A percentile compares a stretch with the other conserved stretches of the same genome.
Conservation (phyloP, 805 yeast genomes). For the Clavispora vitiphila region DNA sequence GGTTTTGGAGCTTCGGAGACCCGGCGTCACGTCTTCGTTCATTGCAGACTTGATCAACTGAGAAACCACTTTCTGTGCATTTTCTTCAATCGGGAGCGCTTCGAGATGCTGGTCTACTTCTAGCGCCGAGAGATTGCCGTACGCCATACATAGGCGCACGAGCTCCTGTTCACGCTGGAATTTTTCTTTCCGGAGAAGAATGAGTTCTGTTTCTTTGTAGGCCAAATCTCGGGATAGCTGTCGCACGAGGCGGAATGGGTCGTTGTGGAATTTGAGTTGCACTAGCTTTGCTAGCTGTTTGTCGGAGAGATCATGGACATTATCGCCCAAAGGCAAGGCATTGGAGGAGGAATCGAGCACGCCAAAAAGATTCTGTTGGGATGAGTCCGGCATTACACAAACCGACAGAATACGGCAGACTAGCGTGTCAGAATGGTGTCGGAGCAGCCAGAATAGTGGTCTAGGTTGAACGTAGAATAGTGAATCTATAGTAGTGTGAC, state of each 20-base stretch:
- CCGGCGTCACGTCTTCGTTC: background rate
- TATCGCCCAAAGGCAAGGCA: constrained; percentile 10
- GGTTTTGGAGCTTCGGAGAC: background rate
- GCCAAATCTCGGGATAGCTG: constrained; percentile 48
- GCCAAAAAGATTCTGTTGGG: background rate
- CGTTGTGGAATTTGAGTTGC: constrained; percentile 20
- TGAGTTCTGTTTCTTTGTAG: constrained; percentile 42
- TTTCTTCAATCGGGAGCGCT: constrained; percentile 9
- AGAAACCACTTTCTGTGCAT: constrained; percentile 18
- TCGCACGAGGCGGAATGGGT: constrained; percentile 31
- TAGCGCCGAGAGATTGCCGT: constrained; percentile 29
- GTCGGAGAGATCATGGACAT: constrained; percentile 18
- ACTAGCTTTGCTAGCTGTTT: constrained; percentile 19
- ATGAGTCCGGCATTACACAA: background rate
- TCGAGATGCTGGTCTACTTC: constrained; percentile 31
- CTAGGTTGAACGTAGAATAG: too few species aligned
- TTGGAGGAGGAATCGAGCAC: background rate
- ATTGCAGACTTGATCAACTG: constrained; percentile 29
- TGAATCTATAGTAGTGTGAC: too few species aligned
- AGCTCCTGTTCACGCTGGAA: constrained; percentile 31
- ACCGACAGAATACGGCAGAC: background rate
- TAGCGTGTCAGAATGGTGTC: too few species aligned
- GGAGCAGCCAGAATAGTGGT: too few species aligned
- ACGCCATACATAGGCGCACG: constrained; percentile 27
- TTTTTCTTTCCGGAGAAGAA: constrained; percentile 29